These are phyloP conservation scores for Carnegiea gigantea DNA, from an alignment of 179 eudicot species.

Conservation along the genomic window DNA sequence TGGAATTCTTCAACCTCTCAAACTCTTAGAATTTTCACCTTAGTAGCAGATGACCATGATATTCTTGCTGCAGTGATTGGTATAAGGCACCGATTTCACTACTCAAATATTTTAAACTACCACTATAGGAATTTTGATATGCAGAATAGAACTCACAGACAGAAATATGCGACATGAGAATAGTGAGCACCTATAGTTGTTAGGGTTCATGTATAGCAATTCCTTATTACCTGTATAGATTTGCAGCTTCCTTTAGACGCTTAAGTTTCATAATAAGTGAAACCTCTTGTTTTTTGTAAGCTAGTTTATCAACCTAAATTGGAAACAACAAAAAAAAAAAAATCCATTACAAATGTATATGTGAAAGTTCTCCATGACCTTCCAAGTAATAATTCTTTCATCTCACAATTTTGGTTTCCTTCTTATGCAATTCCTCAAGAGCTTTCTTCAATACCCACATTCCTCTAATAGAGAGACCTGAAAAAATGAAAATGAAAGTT, in stretches of 20 bases:
- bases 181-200: constrained; percentile 76
- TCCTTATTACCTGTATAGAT: constrained; percentile 59
- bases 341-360: constrained; percentile 13
- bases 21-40: constrained; percentile 42
- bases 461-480: constrained; percentile 91
- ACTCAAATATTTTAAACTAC: neutral
- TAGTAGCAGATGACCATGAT: constrained; percentile 90
- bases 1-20: too few relatives aligned
- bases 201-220: constrained; percentile 99
- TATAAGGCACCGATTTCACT: constrained; percentile 57
- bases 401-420: constrained; percentile 81
- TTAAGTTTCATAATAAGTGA: constrained; percentile 83
- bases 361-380: neutral
- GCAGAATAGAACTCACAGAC: neutral
- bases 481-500: neutral
- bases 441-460: constrained; percentile 79
- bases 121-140: neutral
- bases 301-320: constrained; percentile 77
- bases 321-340: constrained; percentile 14
- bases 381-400: neutral
- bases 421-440: constrained; percentile 76
- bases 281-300: constrained; percentile 84
- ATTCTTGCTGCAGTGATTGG: constrained; percentile 70
- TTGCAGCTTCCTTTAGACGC: constrained; percentile 70
- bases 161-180: neutral